phyloP scores from a whole-genome alignment of 306 rosid species.

The Castanea sativa region DNA sequence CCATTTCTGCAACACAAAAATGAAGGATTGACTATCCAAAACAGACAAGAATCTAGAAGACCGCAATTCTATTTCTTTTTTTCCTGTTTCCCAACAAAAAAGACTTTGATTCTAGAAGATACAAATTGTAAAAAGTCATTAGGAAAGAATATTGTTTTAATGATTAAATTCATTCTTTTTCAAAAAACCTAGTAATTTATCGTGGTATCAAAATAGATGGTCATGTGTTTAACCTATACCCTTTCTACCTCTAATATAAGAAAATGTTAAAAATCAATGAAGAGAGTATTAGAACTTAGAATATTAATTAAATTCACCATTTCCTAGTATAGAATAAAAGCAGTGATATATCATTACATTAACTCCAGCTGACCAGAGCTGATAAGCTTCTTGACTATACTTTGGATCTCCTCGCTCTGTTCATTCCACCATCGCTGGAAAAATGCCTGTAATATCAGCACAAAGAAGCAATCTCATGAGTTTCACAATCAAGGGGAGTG shows the following conservation, averaged over 20 bases:
- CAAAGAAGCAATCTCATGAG: neutral
- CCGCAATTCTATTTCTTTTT: too few species aligned
- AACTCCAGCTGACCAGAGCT: slow-evolving; percentile 75
- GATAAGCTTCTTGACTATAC: slow-evolving; percentile 55
- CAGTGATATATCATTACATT: slow-evolving; percentile 35
- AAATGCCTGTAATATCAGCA: slow-evolving; percentile 49
- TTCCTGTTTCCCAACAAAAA: too few species aligned
- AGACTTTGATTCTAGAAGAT: too few species aligned
- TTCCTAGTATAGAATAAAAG: neutral
- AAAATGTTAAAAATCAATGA: neutral
- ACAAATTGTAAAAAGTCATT: too few species aligned
- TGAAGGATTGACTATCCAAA: slow-evolving; percentile 57
- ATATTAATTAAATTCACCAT: neutral
- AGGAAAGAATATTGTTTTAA: too few species aligned
- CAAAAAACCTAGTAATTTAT: too few species aligned
- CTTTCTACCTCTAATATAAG: too few species aligned
- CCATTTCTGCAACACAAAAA: slow-evolving; percentile 64
- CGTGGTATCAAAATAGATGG: too few species aligned
- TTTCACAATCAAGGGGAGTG: too few species aligned
- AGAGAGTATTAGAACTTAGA: neutral
- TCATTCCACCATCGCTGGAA: slow-evolving; percentile 89
- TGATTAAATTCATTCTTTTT: too few species aligned
- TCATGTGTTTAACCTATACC: too few species aligned
- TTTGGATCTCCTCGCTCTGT: slow-evolving; percentile 46
- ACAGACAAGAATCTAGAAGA: too few species aligned